phyloP scores from a whole-genome alignment of 176 grass and related monocot species.

The Bolboschoenus planiculmis region DNA sequence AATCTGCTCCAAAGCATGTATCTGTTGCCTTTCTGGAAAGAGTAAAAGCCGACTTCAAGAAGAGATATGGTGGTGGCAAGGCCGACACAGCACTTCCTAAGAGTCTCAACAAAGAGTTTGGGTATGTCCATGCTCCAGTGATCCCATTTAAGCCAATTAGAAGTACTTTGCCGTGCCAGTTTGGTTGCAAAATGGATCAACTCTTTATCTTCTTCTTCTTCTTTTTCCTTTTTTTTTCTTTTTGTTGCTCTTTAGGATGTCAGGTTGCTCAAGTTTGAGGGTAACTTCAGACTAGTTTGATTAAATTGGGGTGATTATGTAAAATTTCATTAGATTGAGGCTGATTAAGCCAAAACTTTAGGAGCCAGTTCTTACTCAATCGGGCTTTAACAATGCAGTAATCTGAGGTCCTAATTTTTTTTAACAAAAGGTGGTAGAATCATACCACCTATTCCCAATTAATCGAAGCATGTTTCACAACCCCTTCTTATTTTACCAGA shows the following conservation, averaged over 20 bases:
- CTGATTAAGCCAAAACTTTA: not conserved
- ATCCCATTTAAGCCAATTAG: not conserved
- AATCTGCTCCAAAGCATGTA: constrained; percentile 69
- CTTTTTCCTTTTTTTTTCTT: not conserved
- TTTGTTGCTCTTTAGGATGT: not conserved
- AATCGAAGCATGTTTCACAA: not conserved
- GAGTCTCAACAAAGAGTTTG: constrained; percentile 92
- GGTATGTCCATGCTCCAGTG: constrained; percentile 34
- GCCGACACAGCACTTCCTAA: constrained; percentile 87
- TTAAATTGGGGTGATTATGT: not conserved
- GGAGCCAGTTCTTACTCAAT: not conserved
- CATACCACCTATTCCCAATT: not conserved
- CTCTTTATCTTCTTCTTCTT: not conserved
- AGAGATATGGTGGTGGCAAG: constrained; percentile 92
- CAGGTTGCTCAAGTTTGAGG: not conserved
- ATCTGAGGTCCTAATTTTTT: not conserved
- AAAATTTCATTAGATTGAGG: not conserved
- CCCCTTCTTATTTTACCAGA: not conserved
- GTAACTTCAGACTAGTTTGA: not conserved
- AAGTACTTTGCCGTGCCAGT: not conserved
- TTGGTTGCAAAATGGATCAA: not conserved
- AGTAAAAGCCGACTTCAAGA: constrained; percentile 81
- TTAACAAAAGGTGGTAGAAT: not conserved
- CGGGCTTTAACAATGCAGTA: not conserved
- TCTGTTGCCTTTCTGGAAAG: constrained; percentile 79